Conservation (phyloP, 164 flowering plant species). For the Warburgia ugandensis region DNA sequence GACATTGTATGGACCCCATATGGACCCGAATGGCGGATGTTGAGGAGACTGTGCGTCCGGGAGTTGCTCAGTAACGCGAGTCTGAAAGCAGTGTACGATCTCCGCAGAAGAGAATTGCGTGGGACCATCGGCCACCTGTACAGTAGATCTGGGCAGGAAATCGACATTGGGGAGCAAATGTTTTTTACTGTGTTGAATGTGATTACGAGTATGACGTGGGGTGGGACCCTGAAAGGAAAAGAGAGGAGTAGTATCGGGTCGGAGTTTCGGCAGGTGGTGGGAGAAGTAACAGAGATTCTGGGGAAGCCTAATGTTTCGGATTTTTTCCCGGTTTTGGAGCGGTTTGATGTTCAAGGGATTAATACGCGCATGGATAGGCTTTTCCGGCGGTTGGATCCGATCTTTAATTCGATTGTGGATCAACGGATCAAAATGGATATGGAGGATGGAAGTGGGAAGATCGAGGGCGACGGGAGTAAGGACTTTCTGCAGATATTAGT, state of each 20-base stretch:
- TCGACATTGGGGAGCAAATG: constrained; percentile 39
- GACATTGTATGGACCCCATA: constrained; percentile 38
- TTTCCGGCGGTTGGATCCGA: constrained; percentile 22
- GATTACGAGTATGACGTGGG: constrained; percentile 50
- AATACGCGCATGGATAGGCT: constrained; percentile 18
- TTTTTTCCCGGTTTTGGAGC: constrained; percentile 33
- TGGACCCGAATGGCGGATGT: constrained; percentile 38
- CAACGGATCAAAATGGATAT: constrained; percentile 22
- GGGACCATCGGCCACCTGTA: constrained; percentile 17
- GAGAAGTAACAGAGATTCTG: constrained; percentile 26
- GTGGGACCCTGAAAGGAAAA: constrained; percentile 30
- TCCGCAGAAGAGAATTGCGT: constrained; percentile 30
- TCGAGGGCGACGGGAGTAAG: not conserved
- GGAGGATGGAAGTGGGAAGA: not conserved
- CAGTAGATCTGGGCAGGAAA: constrained; percentile 17
- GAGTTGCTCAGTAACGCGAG: constrained; percentile 28
- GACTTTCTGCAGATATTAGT: constrained; percentile 25
- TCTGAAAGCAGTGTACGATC: constrained; percentile 28
- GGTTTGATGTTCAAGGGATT: constrained; percentile 50
- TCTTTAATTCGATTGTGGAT: constrained; percentile 31
- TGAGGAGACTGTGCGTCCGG: constrained; percentile 36
- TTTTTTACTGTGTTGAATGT: constrained; percentile 34
- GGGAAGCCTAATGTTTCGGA: constrained; percentile 51
- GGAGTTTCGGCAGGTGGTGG: constrained; percentile 31
- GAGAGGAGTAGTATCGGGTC: constrained; percentile 25